Base-by-base conservation (phyloP, 1,139 yeast species). In the Geotrichum reessii region DNA sequence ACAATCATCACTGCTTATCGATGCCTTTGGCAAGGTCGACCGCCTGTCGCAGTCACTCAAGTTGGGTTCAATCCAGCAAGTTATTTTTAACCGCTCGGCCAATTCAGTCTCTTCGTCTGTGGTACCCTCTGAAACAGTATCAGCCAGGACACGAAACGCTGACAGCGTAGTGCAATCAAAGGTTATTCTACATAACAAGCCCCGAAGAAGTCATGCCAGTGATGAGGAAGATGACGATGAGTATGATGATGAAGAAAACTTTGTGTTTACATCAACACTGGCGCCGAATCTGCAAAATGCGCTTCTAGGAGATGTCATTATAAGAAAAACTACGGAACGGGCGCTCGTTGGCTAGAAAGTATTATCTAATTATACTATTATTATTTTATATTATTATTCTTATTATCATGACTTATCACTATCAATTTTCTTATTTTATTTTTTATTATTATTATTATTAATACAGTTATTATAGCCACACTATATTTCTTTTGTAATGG, bases 11-110 rank as follows among this genome's bases (percentile, higher is more conserved):
- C 59, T 58, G 40, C 54, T 62, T 14, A 61, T 66, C n/a, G 28
- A 59, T 3, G 65, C 67, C 22, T 69, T 68, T 58, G 64, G 63
- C 9, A 64, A 63, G 40, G 57, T 66, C 9, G 68, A 70, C 52
- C 66, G 64, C 50, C 63, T 70, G 19, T 66, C 73, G 6, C 58
- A 58, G 52, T 62, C 62, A 21, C 64, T 71, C 25, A 71, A 70
- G 53, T 62, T 71, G 47, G 74, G 74, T 19, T 57, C 64, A 3
- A 58, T 70, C 2, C 61, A 61, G 52, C 65, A 66, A 48, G 63
- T 69, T 27, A 61, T 37, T 7, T 37, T 37, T 17, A 37, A 37
- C 44, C 44, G 44, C 17, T 37, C 44, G 17, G 44, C 44, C 3
- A 19, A 19, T 5, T 37, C 44, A 14, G 44, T 19, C 3, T 17